A percentile compares a stretch with the other conserved stretches of the same genome.
These are phyloP conservation scores for Chalciporus sphaerocephalus DNA, from an alignment of 768 basidiomycete genomes.

Conservation along the genomic window DNA sequence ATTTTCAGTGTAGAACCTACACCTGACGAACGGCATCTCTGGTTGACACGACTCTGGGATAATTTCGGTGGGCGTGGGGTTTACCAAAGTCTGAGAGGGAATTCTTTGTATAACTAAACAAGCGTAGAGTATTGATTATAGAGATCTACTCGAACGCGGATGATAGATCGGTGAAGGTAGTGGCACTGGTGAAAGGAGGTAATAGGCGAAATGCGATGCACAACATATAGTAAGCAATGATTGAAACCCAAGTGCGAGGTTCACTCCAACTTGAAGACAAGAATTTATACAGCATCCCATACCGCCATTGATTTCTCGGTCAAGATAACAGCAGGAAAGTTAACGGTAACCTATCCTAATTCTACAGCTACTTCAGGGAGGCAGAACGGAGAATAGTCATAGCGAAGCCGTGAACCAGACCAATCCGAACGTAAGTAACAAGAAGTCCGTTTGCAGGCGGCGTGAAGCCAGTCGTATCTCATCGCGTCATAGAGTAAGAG, in stretches of 20 bases:
- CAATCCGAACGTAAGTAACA: constrained; percentile 9
- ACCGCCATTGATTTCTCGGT: constrained; percentile 6
- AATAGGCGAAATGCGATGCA: too few species aligned
- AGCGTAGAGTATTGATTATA: too few species aligned
- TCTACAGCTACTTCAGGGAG: constrained; percentile 15
- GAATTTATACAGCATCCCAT: constrained; percentile 7
- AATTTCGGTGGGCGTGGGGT: too few species aligned
- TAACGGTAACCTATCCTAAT: constrained; percentile 8
- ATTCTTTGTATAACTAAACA: too few species aligned
- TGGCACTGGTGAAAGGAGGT: too few species aligned
- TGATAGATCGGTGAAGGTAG: too few species aligned
- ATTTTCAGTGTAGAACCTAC: constrained; percentile 30
- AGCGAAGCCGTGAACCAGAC: constrained; percentile 5
- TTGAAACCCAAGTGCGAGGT: not conserved
- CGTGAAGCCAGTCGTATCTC: constrained; percentile 27
- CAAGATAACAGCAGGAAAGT: constrained; percentile 2
- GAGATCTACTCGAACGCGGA: too few species aligned
- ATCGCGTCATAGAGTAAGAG: constrained; percentile 18
- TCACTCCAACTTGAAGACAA: not conserved
- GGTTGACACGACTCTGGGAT: too few species aligned
- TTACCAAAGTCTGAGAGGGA: too few species aligned
- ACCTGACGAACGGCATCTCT: constrained; percentile 21
- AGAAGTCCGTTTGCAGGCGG: constrained; percentile 16
- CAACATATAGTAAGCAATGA: too few species aligned
- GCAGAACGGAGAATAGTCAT: constrained; percentile 2